Base-by-base conservation (phyloP, 345 rosid genomes). In the Draba incana region DNA sequence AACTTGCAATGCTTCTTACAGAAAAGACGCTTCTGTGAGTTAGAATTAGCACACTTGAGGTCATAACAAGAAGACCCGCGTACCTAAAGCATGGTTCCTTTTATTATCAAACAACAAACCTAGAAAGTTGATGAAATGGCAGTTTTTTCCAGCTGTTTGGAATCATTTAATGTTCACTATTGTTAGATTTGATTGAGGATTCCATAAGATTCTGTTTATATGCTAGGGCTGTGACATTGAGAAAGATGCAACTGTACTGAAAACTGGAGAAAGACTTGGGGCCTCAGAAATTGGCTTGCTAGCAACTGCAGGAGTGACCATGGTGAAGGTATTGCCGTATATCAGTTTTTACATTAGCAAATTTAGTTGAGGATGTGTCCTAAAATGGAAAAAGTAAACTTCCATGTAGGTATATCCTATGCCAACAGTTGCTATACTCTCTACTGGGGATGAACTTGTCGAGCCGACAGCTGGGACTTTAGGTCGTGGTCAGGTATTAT, bases 381-480 rank as follows among this genome's bases (percentile, higher is more conserved):
- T 14, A 12, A 52, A 33, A 47, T 57, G 31, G 68, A 16, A 33
- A 35, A 41, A 59, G 2, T 6, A 57, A 30, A 55, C 47, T 68
- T 55, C 47, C 66, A 5, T 79, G 70, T 80, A 94, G 99, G 89
- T 91, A 56, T 88, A 85, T 77, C 86, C 89, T 48, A 72, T 78
- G 57, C 98, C 99, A 66, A 83, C 78, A 35, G 77, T 94, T 73
- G 97, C 88, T 52, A 83, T 94, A 73, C 98, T 94, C 78, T 94
- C 99, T 58, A 86, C 98, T 20, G 98, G 98, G 57, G 98, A 94
- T 41, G 98, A 94, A 81, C 92, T 94, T 76, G 96, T 87, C 38
- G 93, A 94, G 73, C 88, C 96, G 58, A 75, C 81, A 50, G 68
- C 82, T 30, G 75, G 69, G 50, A 60, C 66, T 69, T 81, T 94